A percentile compares a stretch with the other conserved stretches of the same genome.
phyloP scores from a whole-genome alignment of 257 asterid species.

The Jasminum sambac region DNA sequence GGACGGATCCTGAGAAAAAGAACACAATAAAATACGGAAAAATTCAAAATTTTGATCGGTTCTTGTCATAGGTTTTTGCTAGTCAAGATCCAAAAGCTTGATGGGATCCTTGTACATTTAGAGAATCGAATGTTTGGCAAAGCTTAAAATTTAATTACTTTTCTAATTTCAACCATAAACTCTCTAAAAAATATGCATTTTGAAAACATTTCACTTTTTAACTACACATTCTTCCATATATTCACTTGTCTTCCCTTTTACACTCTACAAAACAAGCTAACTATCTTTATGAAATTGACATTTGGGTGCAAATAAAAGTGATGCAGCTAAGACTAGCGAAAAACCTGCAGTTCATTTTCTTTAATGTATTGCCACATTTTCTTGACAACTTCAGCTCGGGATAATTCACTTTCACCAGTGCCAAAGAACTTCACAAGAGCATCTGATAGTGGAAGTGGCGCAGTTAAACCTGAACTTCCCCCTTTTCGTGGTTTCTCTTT shows the following conservation, averaged over 20 bases:
- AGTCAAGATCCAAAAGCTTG: too few relatives aligned
- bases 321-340: constrained; percentile 13
- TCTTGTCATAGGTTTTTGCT: too few relatives aligned
- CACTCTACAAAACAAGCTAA: too few relatives aligned
- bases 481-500: constrained; percentile 35
- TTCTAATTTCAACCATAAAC: too few relatives aligned
- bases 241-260: too few relatives aligned
- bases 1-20: constrained; percentile 36
- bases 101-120: too few relatives aligned
- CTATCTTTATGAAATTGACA: too few relatives aligned
- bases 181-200: background rate
- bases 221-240: too few relatives aligned
- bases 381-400: constrained; percentile 42
- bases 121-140: too few relatives aligned
- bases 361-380: constrained; percentile 47
- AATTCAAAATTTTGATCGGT: too few relatives aligned
- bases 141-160: too few relatives aligned
- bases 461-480: constrained; percentile 31
- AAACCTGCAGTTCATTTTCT: constrained; percentile 47
- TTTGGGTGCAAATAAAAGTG: background rate
- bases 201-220: too few relatives aligned
- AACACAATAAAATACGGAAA: background rate
- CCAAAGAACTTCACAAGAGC: constrained; percentile 40
- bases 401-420: constrained; percentile 33
- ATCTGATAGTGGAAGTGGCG: constrained; percentile 39